Conservation (phyloP, 768 basidiomycete genomes). For the Tulasnella sp. region DNA sequence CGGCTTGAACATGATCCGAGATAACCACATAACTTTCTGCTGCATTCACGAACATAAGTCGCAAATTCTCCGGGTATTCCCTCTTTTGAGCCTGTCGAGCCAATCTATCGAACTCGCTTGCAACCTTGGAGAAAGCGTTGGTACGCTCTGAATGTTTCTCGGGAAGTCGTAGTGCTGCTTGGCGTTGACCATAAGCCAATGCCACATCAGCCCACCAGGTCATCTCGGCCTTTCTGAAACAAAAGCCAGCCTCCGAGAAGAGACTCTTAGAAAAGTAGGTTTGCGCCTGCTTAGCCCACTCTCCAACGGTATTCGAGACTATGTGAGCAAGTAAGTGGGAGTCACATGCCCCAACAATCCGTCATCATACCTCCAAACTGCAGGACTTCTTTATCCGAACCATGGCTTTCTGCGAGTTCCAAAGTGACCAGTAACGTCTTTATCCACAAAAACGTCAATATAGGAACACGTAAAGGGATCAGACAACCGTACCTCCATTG, state of each 20-base stretch:
- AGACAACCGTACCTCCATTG: no score
- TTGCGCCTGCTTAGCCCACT: conserved; percentile 23
- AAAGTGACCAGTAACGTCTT: no score
- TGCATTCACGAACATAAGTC: background rate
- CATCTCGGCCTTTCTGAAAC: conserved; percentile 30
- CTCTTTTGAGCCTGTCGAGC: background rate
- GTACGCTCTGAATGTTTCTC: no score
- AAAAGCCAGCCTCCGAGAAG: conserved; percentile 4
- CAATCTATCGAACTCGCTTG: background rate
- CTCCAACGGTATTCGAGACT: conserved; percentile 1
- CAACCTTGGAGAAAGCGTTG: no score
- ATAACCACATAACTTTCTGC: conserved; percentile 1
- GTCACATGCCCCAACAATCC: background rate
- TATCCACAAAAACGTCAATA: no score
- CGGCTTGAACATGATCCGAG: conserved; percentile 13
- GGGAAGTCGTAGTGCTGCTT: conserved; percentile 20
- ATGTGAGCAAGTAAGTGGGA: background rate
- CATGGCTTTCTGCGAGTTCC: no score
- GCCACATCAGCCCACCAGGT: background rate
- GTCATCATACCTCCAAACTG: no score
- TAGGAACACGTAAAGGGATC: no score
- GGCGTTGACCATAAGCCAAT: conserved; percentile 23
- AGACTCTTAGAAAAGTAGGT: conserved; percentile 12
- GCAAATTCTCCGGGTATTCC: background rate
- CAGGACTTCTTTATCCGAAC: no score